Percentiles rank a stretch among this genome's conserved stretches.
Evolutionary conservation across 2,329 filamentous ascomycete genomes (phyloP).

Genomic region (Zasmidium angulare): DNA sequence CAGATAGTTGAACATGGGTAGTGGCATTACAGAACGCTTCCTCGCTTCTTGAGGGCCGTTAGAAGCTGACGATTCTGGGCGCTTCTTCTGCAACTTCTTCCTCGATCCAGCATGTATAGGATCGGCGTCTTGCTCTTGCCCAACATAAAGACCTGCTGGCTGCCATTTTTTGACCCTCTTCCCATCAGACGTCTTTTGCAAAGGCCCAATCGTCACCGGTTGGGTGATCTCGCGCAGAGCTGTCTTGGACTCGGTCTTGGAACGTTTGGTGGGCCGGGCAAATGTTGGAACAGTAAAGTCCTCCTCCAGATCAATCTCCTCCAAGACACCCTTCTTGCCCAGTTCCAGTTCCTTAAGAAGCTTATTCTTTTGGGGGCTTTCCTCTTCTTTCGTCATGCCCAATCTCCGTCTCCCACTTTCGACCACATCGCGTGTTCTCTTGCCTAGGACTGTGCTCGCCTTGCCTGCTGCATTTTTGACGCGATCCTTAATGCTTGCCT

Average conservation of each 20-base stretch:
- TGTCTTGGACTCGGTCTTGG: conserved; percentile 22
- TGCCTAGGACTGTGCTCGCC: conserved; percentile 34
- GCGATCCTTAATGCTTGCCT: conserved; percentile 31
- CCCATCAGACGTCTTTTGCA: conserved; percentile 29
- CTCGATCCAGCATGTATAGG: conserved; percentile 41
- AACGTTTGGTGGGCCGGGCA: conserved; percentile 30
- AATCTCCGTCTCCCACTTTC: conserved; percentile 40
- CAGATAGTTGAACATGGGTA: conserved; percentile 48
- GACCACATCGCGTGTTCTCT: conserved; percentile 38
- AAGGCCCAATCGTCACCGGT: conserved; percentile 22
- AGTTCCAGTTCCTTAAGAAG: conserved; percentile 35
- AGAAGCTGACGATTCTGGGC: conserved; percentile 24
- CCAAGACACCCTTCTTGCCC: conserved; percentile 31
- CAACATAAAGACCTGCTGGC: conserved; percentile 80
- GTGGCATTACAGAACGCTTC: conserved; percentile 38
- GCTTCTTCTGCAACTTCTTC: conserved; percentile 49
- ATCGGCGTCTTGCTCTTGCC: conserved; percentile 61
- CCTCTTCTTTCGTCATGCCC: conserved; percentile 24
- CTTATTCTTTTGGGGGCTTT: conserved; percentile 23
- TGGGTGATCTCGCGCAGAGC: conserved; percentile 24
- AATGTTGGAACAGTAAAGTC: conserved; percentile 16
- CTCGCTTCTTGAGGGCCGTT: conserved; percentile 44
- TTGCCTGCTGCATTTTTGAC: conserved; percentile 33
- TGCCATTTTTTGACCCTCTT: conserved; percentile 72
- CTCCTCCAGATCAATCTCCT: conserved; percentile 34